Conservation (phyloP, 2,329 filamentous ascomycete species). For the Lachnellula occidentalis region DNA sequence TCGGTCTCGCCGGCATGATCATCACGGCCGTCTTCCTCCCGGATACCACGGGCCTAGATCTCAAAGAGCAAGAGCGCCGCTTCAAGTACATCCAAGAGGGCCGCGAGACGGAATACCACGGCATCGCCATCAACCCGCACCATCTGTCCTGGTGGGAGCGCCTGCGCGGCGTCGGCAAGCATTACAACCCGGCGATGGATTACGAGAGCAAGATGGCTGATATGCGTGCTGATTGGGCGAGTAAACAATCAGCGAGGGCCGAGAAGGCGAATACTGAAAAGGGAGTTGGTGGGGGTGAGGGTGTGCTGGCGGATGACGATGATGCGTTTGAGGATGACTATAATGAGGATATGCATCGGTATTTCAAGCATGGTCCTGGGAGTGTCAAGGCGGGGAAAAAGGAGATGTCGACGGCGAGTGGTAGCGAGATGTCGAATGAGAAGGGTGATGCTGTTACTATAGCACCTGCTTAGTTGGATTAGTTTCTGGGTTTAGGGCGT, state of each 20-base stretch:
- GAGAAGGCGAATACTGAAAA: conserved; percentile 34
- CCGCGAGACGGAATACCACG: conserved; percentile 78
- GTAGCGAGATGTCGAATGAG: too few relatives aligned
- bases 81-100: conserved; percentile 83
- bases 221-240: conserved; percentile 62
- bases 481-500: too few relatives aligned
- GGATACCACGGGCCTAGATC: conserved; percentile 93
- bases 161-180: conserved; percentile 68
- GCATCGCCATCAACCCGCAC: conserved; percentile 82
- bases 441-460: too few relatives aligned
- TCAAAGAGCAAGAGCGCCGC: conserved; percentile 94
- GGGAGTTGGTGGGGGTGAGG: neutral
- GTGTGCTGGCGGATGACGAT: too few relatives aligned
- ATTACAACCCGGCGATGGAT: conserved; percentile 78
- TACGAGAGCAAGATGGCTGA: conserved; percentile 80
- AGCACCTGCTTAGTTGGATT: too few relatives aligned
- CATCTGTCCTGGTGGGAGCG: conserved; percentile 89
- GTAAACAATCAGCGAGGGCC: conserved; percentile 43
- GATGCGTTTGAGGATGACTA: too few relatives aligned
- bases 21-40: conserved; percentile 82
- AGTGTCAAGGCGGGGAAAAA: too few relatives aligned
- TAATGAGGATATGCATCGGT: too few relatives aligned
- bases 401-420: too few relatives aligned
- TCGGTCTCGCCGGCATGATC: conserved; percentile 80
- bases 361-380: too few relatives aligned